Evolutionary conservation across 2,329 filamentous ascomycete genomes (phyloP).

Genomic region (Calonectria pteridis): DNA sequence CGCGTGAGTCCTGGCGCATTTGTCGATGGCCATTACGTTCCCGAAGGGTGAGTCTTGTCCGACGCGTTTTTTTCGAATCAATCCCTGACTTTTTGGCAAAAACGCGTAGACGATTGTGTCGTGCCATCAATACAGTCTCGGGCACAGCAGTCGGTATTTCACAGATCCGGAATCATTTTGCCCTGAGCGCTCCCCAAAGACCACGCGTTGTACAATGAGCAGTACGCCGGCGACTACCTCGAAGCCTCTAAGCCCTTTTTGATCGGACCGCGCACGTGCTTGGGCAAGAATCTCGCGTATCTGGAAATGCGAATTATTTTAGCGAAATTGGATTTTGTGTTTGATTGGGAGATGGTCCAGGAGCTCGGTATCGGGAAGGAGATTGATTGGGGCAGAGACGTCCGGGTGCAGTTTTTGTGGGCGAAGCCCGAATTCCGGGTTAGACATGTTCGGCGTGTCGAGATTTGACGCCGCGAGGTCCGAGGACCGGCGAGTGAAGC

Average conservation of each 20-base stretch:
- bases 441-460: not conserved
- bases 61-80: not conserved
- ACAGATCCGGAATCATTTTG: slow-evolving; percentile 13
- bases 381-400: slow-evolving; percentile 4
- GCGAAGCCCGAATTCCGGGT: slow-evolving; percentile 4
- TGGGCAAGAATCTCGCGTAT: slow-evolving; percentile 18
- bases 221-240: not conserved
- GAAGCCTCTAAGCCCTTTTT: slow-evolving; percentile 13
- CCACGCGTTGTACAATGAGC: not conserved
- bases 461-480: not conserved
- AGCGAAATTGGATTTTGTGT: not conserved
- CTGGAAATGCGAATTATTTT: not conserved
- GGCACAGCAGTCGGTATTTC: slow-evolving; percentile 3
- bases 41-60: slow-evolving; percentile 9
- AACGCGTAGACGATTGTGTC: slow-evolving; percentile 17
- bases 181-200: slow-evolving; percentile 9
- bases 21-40: slow-evolving; percentile 19
- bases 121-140: not conserved
- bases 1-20: slow-evolving; percentile 10
- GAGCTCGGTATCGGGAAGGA: not conserved
- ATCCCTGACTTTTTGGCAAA: not conserved
- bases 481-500: not conserved
- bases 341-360: not conserved
- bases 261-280: not conserved
- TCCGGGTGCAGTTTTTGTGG: slow-evolving; percentile 3